Evolutionary conservation across 208 protist genomes (phyloP).

Genomic region (Trichomonas vaginalis): DNA sequence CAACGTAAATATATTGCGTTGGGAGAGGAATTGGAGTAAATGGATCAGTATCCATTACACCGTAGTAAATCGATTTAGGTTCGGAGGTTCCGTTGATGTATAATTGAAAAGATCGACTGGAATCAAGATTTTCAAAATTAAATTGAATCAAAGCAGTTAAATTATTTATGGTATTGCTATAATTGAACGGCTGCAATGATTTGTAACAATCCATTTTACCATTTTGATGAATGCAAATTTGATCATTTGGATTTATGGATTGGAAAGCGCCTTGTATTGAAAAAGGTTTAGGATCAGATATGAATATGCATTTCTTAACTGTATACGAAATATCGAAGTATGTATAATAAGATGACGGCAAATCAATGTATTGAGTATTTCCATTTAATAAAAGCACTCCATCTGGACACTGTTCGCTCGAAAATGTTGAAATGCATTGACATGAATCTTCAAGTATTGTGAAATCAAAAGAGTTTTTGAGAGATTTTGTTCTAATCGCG

Average conservation of each 20-base stretch:
- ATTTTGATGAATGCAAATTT: background rate
- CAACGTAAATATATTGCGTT: background rate
- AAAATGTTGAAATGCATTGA: background rate
- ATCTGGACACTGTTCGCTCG: background rate
- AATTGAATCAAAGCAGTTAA: background rate
- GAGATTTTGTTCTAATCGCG: background rate
- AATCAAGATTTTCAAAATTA: background rate
- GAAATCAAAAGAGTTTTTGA: background rate
- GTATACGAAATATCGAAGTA: background rate
- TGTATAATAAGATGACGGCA: background rate
- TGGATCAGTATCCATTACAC: background rate
- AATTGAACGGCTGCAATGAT: background rate
- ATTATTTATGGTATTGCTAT: background rate
- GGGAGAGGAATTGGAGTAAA: background rate
- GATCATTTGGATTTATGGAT: background rate
- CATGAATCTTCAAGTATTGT: background rate
- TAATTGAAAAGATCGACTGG: background rate
- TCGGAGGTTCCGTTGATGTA: background rate
- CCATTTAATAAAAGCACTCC: background rate
- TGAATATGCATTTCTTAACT: background rate
- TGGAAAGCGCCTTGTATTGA: background rate
- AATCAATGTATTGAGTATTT: background rate
- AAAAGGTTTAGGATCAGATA: background rate
- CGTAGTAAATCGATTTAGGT: background rate
- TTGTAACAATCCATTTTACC: background rate